Base-by-base conservation (phyloP, 2,329 filamentous ascomycete genomes). In the Penicillium sp. region DNA sequence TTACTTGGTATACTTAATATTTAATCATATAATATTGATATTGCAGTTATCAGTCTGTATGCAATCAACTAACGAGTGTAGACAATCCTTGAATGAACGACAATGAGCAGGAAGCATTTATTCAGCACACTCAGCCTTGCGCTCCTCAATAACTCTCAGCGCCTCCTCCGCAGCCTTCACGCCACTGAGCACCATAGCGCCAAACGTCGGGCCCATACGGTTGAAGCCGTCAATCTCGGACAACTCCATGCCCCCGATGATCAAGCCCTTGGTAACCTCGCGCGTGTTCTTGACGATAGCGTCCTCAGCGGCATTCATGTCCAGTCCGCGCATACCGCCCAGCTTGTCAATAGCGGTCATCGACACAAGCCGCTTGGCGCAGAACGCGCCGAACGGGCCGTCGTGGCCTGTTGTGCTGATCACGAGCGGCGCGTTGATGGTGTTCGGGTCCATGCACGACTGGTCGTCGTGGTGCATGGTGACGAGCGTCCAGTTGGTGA, bases 371-470 rank as follows among this genome's bases (percentile, higher is more conserved):
- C 91, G 85, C 83, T 96, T 96, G 72, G 90, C 91, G 63, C 78
- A 89, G 79, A 97, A 97, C 50, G 91, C 91, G 47, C 91, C 92
- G 71, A 96, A 95, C 16, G 91, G 91, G 47, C 84, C 92, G 63
- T 97, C 91, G 67, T 97, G 91, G 51, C 91, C 92, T 0, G 91
- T 96, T 23, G 91, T 96, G 57, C 87, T 91, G 77, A 97, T 89
- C 68, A 96, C 80, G 58, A 96, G 74, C 1, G 91, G 91, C 0
- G 91, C 90, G 70, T 96, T 96, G 83, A 96, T 96, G 67, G 91
- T 96, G 83, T 94, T 96, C 64, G 91, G 91, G 73, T 96, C 92
- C 91, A 96, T 96, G 87, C 91, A 96, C 60, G 85, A 89, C 78
- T 96, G 91, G 71, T 93, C 89, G 70, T 91, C 88, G 74, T 92